These are phyloP conservation scores for Aureobasidium sp. DNA, from an alignment of 2,329 filamentous ascomycete species.

Conservation along the genomic window DNA sequence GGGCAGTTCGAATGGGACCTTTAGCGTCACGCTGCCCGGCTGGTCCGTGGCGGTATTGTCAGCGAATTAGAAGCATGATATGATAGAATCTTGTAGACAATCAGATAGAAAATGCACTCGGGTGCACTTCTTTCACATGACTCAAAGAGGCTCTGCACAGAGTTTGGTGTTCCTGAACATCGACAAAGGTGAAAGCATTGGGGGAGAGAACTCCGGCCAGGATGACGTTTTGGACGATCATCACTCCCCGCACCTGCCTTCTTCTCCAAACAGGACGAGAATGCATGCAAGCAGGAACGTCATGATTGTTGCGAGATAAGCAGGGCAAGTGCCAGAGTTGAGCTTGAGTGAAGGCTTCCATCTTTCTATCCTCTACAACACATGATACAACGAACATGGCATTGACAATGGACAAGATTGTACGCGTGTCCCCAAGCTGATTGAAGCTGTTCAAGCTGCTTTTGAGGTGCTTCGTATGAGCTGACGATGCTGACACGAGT, in stretches of 20 bases:
- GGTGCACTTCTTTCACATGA: not conserved
- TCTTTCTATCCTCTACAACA: not conserved
- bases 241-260: not conserved
- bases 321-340: not conserved
- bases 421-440: not conserved
- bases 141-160: not conserved
- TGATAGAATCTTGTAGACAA: not conserved
- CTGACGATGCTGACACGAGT: not conserved
- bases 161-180: not conserved
- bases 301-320: not conserved
- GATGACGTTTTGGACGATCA: conserved; percentile 8
- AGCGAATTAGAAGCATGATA: not conserved
- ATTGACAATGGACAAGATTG: conserved; percentile 4
- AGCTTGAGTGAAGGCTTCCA: not conserved
- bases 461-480: not conserved
- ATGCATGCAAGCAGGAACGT: not conserved
- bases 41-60: conserved; percentile 50
- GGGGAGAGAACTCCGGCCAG: not conserved
- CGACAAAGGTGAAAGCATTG: not conserved
- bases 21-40: conserved; percentile 48
- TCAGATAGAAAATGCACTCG: not conserved
- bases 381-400: not conserved
- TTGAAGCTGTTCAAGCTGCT: not conserved
- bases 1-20: conserved; percentile 42
- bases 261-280: not conserved